Evolutionary conservation across 1,139 yeast genomes (phyloP).

Genomic region (Nadsonia commutata): DNA sequence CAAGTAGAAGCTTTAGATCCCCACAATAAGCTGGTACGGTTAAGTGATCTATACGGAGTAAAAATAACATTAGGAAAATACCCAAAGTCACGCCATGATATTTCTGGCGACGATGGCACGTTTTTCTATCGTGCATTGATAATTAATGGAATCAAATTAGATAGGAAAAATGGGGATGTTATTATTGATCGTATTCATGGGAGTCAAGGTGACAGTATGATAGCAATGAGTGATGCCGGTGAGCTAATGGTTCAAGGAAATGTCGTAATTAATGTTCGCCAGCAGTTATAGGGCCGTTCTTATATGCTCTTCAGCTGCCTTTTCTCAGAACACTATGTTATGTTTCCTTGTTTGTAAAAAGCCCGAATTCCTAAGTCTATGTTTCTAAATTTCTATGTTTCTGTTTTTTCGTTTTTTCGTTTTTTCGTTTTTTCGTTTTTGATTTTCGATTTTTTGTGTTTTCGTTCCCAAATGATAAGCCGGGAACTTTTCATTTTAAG

Average conservation of each 20-base stretch:
- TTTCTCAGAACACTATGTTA: too few species aligned
- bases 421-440: too few species aligned
- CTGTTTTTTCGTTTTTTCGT: too few species aligned
- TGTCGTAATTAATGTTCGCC: neutral
- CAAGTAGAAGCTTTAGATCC: neutral
- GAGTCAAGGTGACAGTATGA: neutral
- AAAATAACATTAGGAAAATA: neutral
- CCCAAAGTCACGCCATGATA: neutral
- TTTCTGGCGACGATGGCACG: neutral
- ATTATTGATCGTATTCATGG: neutral
- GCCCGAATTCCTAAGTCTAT: too few species aligned
- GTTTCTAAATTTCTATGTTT: too few species aligned
- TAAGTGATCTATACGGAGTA: neutral
- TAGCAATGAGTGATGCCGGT: neutral
- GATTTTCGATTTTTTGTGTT: too few species aligned
- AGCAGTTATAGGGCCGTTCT: too few species aligned
- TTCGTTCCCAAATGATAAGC: too few species aligned
- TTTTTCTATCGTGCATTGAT: neutral
- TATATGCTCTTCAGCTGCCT: too few species aligned
- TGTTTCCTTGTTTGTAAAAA: too few species aligned
- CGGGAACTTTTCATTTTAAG: too few species aligned
- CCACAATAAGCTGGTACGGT: neutral
- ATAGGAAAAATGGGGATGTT: neutral
- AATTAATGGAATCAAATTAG: neutral
- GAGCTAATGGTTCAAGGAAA: neutral